Percentiles rank a stretch among this genome's conserved stretches.
These are phyloP conservation scores for Aspergillus novoparasiticus DNA, from an alignment of 2,329 filamentous ascomycete species.

Conservation along the genomic window DNA sequence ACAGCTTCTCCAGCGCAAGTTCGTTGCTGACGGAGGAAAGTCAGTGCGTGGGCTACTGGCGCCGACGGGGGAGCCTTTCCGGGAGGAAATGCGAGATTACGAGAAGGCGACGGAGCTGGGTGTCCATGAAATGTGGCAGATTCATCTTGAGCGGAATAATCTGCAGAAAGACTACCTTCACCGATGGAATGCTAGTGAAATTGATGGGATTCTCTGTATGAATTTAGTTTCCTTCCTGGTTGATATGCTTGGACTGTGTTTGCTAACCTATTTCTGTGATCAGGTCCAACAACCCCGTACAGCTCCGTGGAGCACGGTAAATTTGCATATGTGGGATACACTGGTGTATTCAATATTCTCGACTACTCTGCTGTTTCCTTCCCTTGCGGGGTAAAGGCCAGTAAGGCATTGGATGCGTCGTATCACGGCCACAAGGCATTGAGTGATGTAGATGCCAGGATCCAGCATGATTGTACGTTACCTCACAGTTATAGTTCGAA, in stretches of 20 bases:
- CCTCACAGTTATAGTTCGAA: neutral
- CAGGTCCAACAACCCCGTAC: slow-evolving; percentile 24
- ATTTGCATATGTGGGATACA: slow-evolving; percentile 22
- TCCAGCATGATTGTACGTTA: slow-evolving; percentile 16
- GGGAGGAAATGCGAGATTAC: slow-evolving; percentile 54
- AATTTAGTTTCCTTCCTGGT: neutral
- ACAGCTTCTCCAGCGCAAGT: slow-evolving; percentile 26
- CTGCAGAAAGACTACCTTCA: slow-evolving; percentile 36
- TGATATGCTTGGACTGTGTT: neutral
- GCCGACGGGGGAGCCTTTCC: slow-evolving; percentile 36
- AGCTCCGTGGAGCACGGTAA: slow-evolving; percentile 23
- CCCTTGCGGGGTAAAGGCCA: slow-evolving; percentile 21
- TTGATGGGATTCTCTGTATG: slow-evolving; percentile 26
- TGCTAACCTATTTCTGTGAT: neutral
- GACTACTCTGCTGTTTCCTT: slow-evolving; percentile 25
- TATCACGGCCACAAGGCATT: slow-evolving; percentile 8
- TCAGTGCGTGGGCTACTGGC: slow-evolving; percentile 33
- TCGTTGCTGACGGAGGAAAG: slow-evolving; percentile 56
- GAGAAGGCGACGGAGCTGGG: slow-evolving; percentile 47
- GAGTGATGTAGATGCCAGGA: slow-evolving; percentile 13
- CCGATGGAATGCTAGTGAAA: slow-evolving; percentile 13
- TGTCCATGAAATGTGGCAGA: slow-evolving; percentile 51
- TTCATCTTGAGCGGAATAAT: slow-evolving; percentile 50
- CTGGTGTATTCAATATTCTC: slow-evolving; percentile 23
- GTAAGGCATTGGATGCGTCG: slow-evolving; percentile 12